A percentile compares a stretch with the other conserved stretches of the same genome.
These are phyloP conservation scores for Poa annua DNA, from an alignment of 176 grass and related monocot species.

Conservation along the genomic window DNA sequence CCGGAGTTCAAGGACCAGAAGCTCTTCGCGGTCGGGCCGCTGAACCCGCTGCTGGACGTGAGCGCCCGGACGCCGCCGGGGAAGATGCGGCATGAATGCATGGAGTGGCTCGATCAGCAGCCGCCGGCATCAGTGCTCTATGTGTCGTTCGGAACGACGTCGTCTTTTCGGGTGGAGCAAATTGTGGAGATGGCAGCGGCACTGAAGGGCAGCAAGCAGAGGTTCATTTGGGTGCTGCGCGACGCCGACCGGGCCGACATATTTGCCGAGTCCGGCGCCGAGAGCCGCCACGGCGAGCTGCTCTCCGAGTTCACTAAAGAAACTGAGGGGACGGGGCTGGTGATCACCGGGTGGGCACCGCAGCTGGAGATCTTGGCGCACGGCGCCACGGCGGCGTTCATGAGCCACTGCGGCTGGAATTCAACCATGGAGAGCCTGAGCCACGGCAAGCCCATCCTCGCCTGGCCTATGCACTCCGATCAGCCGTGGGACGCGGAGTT, in stretches of 20 bases:
- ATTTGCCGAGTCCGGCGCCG: not conserved
- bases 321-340: constrained; percentile 38
- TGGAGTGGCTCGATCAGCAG: constrained; percentile 67
- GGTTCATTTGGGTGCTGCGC: constrained; percentile 73
- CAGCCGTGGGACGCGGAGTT: constrained; percentile 63
- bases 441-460: constrained; percentile 35
- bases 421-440: constrained; percentile 54
- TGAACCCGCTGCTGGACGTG: constrained; percentile 48
- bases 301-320: not conserved
- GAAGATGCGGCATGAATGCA: constrained; percentile 42
- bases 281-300: constrained; percentile 20
- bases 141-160: constrained; percentile 65
- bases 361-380: constrained; percentile 74
- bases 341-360: constrained; percentile 74
- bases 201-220: constrained; percentile 45
- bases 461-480: constrained; percentile 62
- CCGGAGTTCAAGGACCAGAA: constrained; percentile 42
- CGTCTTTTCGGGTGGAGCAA: constrained; percentile 48
- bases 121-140: constrained; percentile 59
- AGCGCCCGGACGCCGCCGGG: not conserved
- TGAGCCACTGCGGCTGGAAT: constrained; percentile 93
- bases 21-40: constrained; percentile 60
- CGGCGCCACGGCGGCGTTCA: constrained; percentile 58
- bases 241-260: constrained; percentile 53
- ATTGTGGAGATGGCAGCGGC: constrained; percentile 56